Base-by-base conservation (phyloP, 129 eudicot species). In the Lonicera japonica region DNA sequence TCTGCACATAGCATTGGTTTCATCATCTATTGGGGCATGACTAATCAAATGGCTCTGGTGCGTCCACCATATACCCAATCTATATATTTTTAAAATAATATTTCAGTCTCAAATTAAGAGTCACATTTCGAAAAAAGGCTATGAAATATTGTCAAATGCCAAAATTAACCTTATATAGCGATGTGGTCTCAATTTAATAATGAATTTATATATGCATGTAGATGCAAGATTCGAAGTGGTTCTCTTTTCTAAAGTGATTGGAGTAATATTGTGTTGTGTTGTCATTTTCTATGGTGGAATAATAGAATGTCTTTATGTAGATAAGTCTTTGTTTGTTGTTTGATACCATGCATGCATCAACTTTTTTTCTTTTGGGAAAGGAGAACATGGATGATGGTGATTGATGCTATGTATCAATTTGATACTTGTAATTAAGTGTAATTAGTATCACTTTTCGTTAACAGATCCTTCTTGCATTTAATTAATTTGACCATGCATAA, bases 1-100 rank as follows among this genome's bases (percentile, higher is more conserved):
- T 63, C 77, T 53, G 69, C 62, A 29, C 91, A 80, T n/a, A 76
- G 83, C 69, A 34, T 80, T 21, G 88, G 88, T 0, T 87, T 80
- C 72, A 4, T 83, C 48, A 79, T 83, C 63, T 87, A 78, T 64
- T 83, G 85, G 85, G 75, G 66, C 66, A 75, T 81, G 60, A 71
- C 79, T 16, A 46, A 76, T 71, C 79, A 75, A 58, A 70, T 83
- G 79, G 61, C 13, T 40, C 67, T 69, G 89, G 95, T 86, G 81
- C 55, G 18, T 60, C 55, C 21, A 58, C 36, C 22, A 12, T 10
- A 0, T 15, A n/a, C 12, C 36, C 36, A 29, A 29, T 29, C 6
- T 29, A 29, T 29, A 1, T 29, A 6, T 6, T 2, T 29, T 12
- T 5, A n/a, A 6, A 16, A 5, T 34, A 34, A 8, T 59, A 34